These are phyloP conservation scores for Neovahlkampfia damariscottae DNA, from an alignment of 78 protist species.

Conservation along the genomic window DNA sequence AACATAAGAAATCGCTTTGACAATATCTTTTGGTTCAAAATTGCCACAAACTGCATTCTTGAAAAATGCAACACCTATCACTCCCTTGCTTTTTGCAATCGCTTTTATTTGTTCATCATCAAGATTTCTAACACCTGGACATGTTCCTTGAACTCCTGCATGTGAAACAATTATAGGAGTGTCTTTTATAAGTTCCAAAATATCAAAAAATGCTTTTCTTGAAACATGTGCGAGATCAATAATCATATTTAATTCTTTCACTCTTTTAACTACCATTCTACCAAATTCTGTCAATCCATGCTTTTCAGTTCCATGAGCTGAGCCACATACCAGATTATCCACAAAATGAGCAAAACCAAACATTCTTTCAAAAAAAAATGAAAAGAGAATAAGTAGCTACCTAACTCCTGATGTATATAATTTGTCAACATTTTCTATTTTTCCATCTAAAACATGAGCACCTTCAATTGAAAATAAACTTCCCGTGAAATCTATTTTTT, in stretches of 20 bases:
- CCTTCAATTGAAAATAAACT: not conserved
- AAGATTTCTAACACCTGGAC: not conserved
- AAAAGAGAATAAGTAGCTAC: too few relatives aligned
- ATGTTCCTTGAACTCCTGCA: not conserved
- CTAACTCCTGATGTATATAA: not conserved
- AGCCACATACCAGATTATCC: not conserved
- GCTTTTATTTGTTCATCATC: not conserved
- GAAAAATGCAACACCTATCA: not conserved
- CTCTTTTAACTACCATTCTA: not conserved
- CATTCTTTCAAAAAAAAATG: too few relatives aligned
- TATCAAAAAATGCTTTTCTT: not conserved
- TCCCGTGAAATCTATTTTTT: too few relatives aligned
- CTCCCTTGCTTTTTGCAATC: not conserved
- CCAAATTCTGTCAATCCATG: not conserved
- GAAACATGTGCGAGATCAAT: not conserved
- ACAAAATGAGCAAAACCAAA: not conserved
- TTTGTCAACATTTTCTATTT: not conserved
- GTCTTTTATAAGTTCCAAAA: not conserved
- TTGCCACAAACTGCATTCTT: not conserved
- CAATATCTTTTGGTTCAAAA: not conserved
- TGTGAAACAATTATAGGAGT: not conserved
- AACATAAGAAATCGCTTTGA: not conserved
- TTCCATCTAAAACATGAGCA: not conserved
- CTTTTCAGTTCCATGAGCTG: not conserved
- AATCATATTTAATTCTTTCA: not conserved